Evolutionary conservation across 768 basidiomycete species (phyloP), one percentile per base, ranked within the genome.

Genomic region (Suillus hirtellus): DNA sequence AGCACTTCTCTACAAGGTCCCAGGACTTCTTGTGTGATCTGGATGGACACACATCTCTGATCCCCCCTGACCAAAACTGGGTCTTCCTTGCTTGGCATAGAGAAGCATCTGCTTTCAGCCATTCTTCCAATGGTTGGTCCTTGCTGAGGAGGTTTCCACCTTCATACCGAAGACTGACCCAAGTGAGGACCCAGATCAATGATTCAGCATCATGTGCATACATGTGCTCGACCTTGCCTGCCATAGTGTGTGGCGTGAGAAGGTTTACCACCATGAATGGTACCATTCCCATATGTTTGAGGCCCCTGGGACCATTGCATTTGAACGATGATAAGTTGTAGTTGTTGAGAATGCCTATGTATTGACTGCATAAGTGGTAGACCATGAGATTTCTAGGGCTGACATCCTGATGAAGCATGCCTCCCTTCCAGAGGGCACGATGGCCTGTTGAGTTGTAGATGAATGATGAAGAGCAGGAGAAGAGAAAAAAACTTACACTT

Each of bases 201-300:
- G 60, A 61, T 24, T 61, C 60, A 34, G 24, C 34, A 52, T 61
- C 44, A 12, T 61, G 60, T 11, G 19, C 35, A 24, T 61, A 61
- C 37, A 61, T 11, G 17, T 56, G 50, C 60, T 47, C 9, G 2
- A 54, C 14, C 10, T 54, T 24, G 12, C 60, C 60, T 38, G 17
- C 49, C 4, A 27, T 40, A 15, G 52, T 34, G 27, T n/a, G 2
- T 9, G 11, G 5, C 4, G 8, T 14, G 5, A 60, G 59, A 10
- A 65, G 47, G 21, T 60, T 55, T 8, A 53, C 12, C 2, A 60
- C 55, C 64, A 67, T 67, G 60, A 62, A 67, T 7, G 64, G 66
- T 34, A 53, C 53, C 2, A 64, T 67, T 11, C 66, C 66, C 10
- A 61, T 67, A 38, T 64, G 64, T 37, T 62, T 44, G 14, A 35